A percentile compares a stretch with the other conserved stretches of the same genome.
Evolutionary conservation across 1,284 basidiomycete species (phyloP).

Genomic region (Sporisorium graminicola): DNA sequence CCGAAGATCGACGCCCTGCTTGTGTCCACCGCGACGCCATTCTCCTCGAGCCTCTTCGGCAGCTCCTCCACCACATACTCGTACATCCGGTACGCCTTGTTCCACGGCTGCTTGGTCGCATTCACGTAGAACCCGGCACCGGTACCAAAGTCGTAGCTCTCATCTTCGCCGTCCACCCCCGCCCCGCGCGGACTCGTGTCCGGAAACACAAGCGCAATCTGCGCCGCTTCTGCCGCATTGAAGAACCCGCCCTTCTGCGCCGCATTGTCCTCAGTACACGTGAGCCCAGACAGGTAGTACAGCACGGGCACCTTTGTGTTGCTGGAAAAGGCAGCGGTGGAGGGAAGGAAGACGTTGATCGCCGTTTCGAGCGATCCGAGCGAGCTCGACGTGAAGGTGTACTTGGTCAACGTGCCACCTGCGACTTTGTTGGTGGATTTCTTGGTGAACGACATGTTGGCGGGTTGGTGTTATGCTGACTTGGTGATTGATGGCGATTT

Average conservation of each 20-base stretch:
- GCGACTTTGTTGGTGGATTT: conserved; percentile 49
- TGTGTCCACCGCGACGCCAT: conserved; percentile 56
- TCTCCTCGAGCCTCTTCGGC: conserved; percentile 40
- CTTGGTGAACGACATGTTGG: conserved; percentile 43
- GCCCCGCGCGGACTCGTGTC: conserved; percentile 96
- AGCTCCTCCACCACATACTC: conserved; percentile 60
- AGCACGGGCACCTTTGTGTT: conserved; percentile 78
- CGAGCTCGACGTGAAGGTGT: conserved; percentile 73
- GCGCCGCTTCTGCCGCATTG: conserved; percentile 54
- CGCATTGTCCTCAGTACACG: conserved; percentile 95
- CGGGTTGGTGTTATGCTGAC: too few species aligned
- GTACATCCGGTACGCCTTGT: conserved; percentile 65
- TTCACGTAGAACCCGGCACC: conserved; percentile 68
- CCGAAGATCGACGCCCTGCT: conserved; percentile 58
- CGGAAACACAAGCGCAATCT: conserved; percentile 92
- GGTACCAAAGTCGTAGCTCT: conserved; percentile 77
- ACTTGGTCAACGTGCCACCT: conserved; percentile 61
- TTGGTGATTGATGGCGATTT: neutral
- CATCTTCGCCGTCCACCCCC: conserved; percentile 84
- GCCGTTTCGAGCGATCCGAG: conserved; percentile 84
- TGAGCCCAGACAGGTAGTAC: conserved; percentile 90
- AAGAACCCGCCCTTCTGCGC: conserved; percentile 67
- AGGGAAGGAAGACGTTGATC: conserved; percentile 92
- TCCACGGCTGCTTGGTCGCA: conserved; percentile 64
- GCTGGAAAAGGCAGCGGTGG: conserved; percentile 71